Conservation (phyloP, 2,329 filamentous ascomycete species). For the Diaporthe sp. region DNA sequence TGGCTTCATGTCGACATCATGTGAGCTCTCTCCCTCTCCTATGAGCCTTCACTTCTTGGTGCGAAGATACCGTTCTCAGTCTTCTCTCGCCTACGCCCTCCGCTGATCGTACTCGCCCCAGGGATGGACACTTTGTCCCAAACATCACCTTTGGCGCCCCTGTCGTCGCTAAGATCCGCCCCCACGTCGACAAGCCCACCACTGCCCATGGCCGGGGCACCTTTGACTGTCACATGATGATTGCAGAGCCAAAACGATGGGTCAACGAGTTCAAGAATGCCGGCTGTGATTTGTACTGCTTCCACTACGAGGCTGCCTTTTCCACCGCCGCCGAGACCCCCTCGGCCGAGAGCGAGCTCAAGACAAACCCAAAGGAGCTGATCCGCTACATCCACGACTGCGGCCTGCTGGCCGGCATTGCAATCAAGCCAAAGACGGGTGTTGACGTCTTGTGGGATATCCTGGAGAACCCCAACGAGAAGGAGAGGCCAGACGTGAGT, state of each 20-base stretch:
- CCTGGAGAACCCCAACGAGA: constrained; percentile 78
- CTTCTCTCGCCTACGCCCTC: constrained; percentile 8
- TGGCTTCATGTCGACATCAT: constrained; percentile 97
- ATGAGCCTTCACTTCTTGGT: background rate
- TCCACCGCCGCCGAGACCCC: constrained; percentile 89
- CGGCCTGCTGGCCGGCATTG: constrained; percentile 92
- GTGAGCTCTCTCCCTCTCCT: constrained; percentile 55
- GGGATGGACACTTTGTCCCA: constrained; percentile 99
- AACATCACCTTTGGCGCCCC: constrained; percentile 98
- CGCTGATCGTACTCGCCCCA: constrained; percentile 50
- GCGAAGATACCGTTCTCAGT: background rate
- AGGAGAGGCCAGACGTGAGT: constrained; percentile 90
- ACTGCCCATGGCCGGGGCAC: constrained; percentile 84
- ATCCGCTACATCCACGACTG: constrained; percentile 91
- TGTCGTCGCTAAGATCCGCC: constrained; percentile 93
- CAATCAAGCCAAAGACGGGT: constrained; percentile 92
- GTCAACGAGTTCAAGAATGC: constrained; percentile 94
- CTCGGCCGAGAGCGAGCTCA: constrained; percentile 74
- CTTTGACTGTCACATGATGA: constrained; percentile 99
- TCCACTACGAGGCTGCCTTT: constrained; percentile 97
- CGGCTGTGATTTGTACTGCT: constrained; percentile 99
- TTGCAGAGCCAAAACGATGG: constrained; percentile 99
- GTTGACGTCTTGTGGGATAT: constrained; percentile 96
- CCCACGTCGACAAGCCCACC: constrained; percentile 83
- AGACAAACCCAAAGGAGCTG: constrained; percentile 86